Base-by-base conservation (phyloP, 1,284 basidiomycete genomes). In the Malassezia restricta region DNA sequence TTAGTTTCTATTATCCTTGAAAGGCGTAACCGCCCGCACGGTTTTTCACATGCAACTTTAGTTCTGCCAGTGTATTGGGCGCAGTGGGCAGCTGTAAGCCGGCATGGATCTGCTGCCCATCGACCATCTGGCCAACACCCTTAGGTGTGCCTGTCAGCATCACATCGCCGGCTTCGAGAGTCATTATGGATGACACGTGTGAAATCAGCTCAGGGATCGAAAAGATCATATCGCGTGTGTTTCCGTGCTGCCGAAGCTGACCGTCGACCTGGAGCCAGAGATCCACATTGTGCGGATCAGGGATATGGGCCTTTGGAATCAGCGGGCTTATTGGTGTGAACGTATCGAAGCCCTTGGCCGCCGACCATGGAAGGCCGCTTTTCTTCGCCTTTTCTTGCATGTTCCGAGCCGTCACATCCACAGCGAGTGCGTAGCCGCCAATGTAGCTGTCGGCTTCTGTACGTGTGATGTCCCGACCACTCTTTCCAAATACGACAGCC, bases 321-420 rank as follows among this genome's bases (percentile, higher is more conserved):
- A 91, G 92, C 7, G 79, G 76, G 57, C 85, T 87, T 43, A 92
- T 80, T 1, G 90, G 86, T 6, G 82, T 86, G 74, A 88, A 90
- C 0, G 85, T 87, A 74, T 91, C 87, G 57, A 89, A 88, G 1
- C 87, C 87, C 74, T 92, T 91, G 1, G 84, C 87, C 5, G 90
- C 80, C 15, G 85, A 84, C 92, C 92, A 98, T 1, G 92, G 92
- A 24, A 96, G 79, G 17, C 92, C 89, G 58, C 83, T 84, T 66
- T 84, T 86, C 78, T 94, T 95, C 46, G 86, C 87, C 46, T 82
- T 82, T 52, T 95, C 87, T 76, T 98, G 92, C 70, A 96, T 77
- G 76, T 96, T 96, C 27, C 92, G 81, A 1, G 86, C 91, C 0
- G 91, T 96, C 84, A 96, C 84, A 73, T 95, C 90, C 57, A 94